Evolutionary conservation across 2,329 filamentous ascomycete genomes (phyloP), one percentile per base, ranked within the genome.

Genomic region (Epichloe sp.): DNA sequence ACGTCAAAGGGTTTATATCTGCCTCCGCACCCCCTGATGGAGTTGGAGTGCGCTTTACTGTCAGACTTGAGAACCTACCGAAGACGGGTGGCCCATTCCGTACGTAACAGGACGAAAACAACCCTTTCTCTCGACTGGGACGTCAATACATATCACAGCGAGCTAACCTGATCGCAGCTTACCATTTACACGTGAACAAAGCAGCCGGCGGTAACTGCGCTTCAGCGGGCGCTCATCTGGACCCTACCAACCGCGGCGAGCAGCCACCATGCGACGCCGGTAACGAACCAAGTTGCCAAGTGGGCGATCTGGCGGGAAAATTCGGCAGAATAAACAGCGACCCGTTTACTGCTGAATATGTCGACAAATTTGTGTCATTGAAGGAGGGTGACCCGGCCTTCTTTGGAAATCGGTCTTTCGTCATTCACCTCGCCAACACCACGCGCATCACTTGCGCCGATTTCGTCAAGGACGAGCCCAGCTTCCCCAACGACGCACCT

Each of bases 221-320:
- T 47, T 65, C 67, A 5, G 82, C 86, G 1, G 71, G 78, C 3
- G 77, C 71, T 3, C 86, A 91, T 61, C 75, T 88, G 14, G 85
- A 90, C 60, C 86, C 86, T 21, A 86, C 75, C 64, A 63, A 73
- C 50, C 82, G 84, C 47, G 80, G 79, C 55, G 79, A 88, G 61
- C 67, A 67, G 3, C 72, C 80, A 5, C 59, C 75, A 5, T 91
- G 86, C 67, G 72, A 88, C 60, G 42, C 68, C 12, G 58, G 62
- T 11, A 62, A 69, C 10, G 82, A 82, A 10, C 66, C 76, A 54
- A 81, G 78, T 11, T 93, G 86, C 70, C 80, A 91, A 66, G 79
- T 86, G 10, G 86, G 87, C 57, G 86, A 91, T 63, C 71, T 90
- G 51, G 77, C 79, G 57, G 86, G 86, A 62, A 91, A 91, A 70